Evolutionary conservation across 1,284 basidiomycete species (phyloP), one percentile per base, ranked within the genome.

Genomic region (Rugosomyces carneus): DNA sequence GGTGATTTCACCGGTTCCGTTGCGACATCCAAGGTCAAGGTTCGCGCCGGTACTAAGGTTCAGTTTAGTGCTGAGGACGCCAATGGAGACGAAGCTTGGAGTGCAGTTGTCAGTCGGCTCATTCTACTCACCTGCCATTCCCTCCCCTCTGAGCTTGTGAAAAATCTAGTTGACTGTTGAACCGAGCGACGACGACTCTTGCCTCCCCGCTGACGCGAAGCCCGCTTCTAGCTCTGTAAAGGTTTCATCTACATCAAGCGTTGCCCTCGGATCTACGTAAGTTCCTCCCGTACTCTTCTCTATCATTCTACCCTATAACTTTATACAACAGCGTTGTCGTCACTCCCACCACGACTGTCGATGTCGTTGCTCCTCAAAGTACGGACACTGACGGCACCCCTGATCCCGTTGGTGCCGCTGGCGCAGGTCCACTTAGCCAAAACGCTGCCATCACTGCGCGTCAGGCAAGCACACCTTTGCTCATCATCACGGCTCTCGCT

Each of bases 71-170:
- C 87, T 15, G 60, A 74, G 49, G 83, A 87, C 57, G 56, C 64
- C 5, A 46, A 56, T 29, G 74, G 68, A 35, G 57, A 78, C 1
- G 82, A 87, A 57, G 82, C 74, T 3, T 89, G 84, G 84, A 78
- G 75, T 53, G 69, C 67, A 42, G 54, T 53, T 9, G 85, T 87
- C 50, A 57, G 78, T 63, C 0, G 19, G 43, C 45, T 38, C 45
- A 40, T 37, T 20, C 61, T 48, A n/a, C n/a, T n/a, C n/a, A n/a
- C n/a, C n/a, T 19, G 15, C 46, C 2, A 45, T 34, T 39, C 40
- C 18, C 36, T n/a, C n/a, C n/a, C 19, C 44, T 29, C n/a, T 26
- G 10, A 26, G 36, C 34, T 38, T 47, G 31, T 40, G 40, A 41
- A 5, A 13, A 31, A 38, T 31, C 13, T 47, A 87, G 84, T 67